Evolutionary conservation across 192 early-diverging fungal genomes (phyloP).

Genomic region (Mortierella antarctica): DNA sequence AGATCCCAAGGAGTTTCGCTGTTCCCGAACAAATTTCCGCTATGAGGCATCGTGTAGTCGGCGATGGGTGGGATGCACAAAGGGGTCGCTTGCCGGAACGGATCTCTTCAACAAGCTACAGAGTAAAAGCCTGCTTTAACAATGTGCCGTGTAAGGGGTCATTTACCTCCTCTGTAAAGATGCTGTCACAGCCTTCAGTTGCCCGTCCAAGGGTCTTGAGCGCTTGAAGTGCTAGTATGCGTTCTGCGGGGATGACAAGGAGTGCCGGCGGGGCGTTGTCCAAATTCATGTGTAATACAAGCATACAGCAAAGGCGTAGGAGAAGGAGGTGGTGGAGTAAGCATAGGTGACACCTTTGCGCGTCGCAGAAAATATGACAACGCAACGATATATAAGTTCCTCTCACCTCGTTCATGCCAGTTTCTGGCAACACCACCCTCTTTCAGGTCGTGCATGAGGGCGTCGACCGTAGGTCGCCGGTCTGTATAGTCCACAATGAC

Average conservation of each 20-base stretch:
- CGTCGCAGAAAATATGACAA: too few relatives aligned
- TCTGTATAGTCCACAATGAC: conserved; percentile 27
- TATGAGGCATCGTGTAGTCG: too few relatives aligned
- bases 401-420: conserved; percentile 44
- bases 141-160: conserved; percentile 14
- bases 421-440: conserved; percentile 38
- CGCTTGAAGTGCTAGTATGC: conserved; percentile 58
- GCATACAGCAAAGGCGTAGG: not conserved
- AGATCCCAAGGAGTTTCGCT: conserved; percentile 11
- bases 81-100: too few relatives aligned
- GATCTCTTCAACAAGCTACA: too few relatives aligned
- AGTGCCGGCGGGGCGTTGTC: too few relatives aligned
- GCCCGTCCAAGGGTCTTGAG: conserved; percentile 72
- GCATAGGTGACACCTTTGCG: not conserved
- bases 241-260: conserved; percentile 41
- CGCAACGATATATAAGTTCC: not conserved
- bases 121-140: too few relatives aligned
- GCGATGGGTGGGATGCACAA: too few relatives aligned
- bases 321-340: not conserved
- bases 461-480: conserved; percentile 21
- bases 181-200: conserved; percentile 62
- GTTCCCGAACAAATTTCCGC: too few relatives aligned
- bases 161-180: conserved; percentile 67
- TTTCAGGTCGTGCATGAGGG: conserved; percentile 42
- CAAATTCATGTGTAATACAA: not conserved